Base-by-base conservation (phyloP, 2,329 filamentous ascomycete genomes). In the Coniosporium tulheliwenetii region DNA sequence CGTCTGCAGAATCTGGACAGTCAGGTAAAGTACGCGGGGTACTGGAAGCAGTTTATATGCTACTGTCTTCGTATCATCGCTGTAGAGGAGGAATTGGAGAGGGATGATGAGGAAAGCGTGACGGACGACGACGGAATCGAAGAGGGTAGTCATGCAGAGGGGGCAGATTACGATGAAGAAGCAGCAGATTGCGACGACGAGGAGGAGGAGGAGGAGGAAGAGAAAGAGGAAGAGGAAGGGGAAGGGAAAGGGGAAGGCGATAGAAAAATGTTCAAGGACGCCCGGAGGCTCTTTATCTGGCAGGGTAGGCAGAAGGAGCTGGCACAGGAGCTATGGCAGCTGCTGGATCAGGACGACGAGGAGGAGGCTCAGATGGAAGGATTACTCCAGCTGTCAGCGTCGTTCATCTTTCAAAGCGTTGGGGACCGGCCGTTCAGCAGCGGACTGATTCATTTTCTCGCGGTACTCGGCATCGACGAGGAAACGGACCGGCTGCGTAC, bases 1-100 rank as follows among this genome's bases (percentile, higher is more conserved):
- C 41, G 44, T 32, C 42, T 50, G 36, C 37, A 50, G 43, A 50
- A 50, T 38, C 40, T 36, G 30, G 40, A 48, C 30, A 49, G 45
- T 45, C 38, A 50, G 37, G 26, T 15, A n/a, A n/a, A n/a, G n/a
- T n/a, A n/a, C n/a, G n/a, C n/a, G n/a, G n/a, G n/a, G n/a, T n/a
- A n/a, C n/a, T n/a, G n/a, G n/a, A n/a, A n/a, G n/a, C n/a, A n/a
- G n/a, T n/a, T n/a, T n/a, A n/a, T n/a, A n/a, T n/a, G n/a, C n/a
- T n/a, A n/a, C n/a, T n/a, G n/a, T n/a, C n/a, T n/a, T n/a, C n/a
- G n/a, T n/a, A n/a, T n/a, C n/a, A n/a, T n/a, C n/a, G n/a, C n/a
- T n/a, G n/a, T n/a, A n/a, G n/a, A n/a, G n/a, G n/a, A n/a, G n/a
- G n/a, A n/a, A n/a, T n/a, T n/a, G n/a, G n/a, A n/a, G n/a, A n/a